Conservation (phyloP, 2,329 filamentous ascomycete species). For the Daldinia eschscholtzii region DNA sequence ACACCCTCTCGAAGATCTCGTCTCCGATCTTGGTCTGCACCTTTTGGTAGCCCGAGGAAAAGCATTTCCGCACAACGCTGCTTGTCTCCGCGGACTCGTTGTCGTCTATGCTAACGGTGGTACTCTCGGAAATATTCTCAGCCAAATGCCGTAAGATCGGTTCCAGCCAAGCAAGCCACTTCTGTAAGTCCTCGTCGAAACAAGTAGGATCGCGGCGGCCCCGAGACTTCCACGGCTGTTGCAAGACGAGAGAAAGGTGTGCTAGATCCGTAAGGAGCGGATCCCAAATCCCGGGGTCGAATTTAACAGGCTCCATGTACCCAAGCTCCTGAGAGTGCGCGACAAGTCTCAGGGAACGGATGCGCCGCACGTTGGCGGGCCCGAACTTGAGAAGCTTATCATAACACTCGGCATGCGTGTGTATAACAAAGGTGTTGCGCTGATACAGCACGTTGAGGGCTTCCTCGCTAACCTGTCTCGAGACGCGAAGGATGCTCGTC, state of each 20-base stretch:
- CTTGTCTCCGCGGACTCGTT: slow-evolving; percentile 7
- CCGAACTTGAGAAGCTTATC: slow-evolving; percentile 12
- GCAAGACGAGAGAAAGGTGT: slow-evolving; percentile 3
- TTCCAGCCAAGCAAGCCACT: slow-evolving; percentile 4
- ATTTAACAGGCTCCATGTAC: not conserved
- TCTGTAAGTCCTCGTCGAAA: not conserved
- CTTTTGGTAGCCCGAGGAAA: not conserved
- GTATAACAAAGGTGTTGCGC: slow-evolving; percentile 8
- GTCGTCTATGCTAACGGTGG: slow-evolving; percentile 8
- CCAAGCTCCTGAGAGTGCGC: not conserved
- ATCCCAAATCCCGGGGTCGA: not conserved
- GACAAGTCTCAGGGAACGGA: slow-evolving; percentile 10
- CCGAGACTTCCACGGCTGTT: slow-evolving; percentile 4
- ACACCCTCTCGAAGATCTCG: slow-evolving; percentile 6
- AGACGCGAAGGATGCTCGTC: slow-evolving; percentile 7
- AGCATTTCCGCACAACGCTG: slow-evolving; percentile 1
- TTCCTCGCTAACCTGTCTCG: slow-evolving; percentile 6
- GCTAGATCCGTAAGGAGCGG: slow-evolving; percentile 6
- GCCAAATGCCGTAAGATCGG: slow-evolving; percentile 12
- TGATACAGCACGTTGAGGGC: slow-evolving; percentile 13
- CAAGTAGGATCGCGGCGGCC: not conserved
- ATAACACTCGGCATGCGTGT: slow-evolving; percentile 1
- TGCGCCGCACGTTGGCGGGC: slow-evolving; percentile 7
- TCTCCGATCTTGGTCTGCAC: slow-evolving; percentile 15
- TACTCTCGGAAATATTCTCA: slow-evolving; percentile 3